phyloP scores from a whole-genome alignment of 345 rosid species.

The Eucalyptus cloeziana region DNA sequence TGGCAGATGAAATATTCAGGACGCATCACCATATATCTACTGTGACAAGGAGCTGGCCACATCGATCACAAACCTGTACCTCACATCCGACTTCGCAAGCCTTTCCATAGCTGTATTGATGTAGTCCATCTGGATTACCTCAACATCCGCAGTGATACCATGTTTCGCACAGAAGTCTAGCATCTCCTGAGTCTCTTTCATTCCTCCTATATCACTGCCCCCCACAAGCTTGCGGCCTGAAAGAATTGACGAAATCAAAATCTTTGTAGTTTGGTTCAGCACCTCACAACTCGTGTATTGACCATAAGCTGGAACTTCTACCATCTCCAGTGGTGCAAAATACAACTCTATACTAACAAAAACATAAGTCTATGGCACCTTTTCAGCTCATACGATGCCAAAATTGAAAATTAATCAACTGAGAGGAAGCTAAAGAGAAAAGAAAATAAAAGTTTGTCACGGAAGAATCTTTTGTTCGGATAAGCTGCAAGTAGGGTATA shows the following conservation, averaged over 20 bases:
- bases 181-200: background rate
- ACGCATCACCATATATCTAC: background rate
- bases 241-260: background rate
- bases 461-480: background rate
- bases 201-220: background rate
- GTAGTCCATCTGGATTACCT: slow-evolving; percentile 57
- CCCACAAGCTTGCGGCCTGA: background rate
- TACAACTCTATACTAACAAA: background rate
- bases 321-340: background rate
- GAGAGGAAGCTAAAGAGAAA: background rate
- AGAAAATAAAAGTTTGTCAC: background rate
- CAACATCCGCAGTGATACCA: slow-evolving; percentile 62
- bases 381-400: background rate
- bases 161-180: slow-evolving; percentile 64
- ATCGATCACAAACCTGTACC: slow-evolving; percentile 83
- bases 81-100: slow-evolving; percentile 87
- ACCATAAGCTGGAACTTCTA: slow-evolving; percentile 21
- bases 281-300: background rate
- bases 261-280: background rate
- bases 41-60: slow-evolving; percentile 49
- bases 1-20: background rate
- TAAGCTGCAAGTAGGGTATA: background rate
- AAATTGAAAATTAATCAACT: background rate
- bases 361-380: background rate
- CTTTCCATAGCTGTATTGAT: slow-evolving; percentile 76